phyloP scores from a whole-genome alignment of 768 basidiomycete genomes.

The Russula earlei region DNA sequence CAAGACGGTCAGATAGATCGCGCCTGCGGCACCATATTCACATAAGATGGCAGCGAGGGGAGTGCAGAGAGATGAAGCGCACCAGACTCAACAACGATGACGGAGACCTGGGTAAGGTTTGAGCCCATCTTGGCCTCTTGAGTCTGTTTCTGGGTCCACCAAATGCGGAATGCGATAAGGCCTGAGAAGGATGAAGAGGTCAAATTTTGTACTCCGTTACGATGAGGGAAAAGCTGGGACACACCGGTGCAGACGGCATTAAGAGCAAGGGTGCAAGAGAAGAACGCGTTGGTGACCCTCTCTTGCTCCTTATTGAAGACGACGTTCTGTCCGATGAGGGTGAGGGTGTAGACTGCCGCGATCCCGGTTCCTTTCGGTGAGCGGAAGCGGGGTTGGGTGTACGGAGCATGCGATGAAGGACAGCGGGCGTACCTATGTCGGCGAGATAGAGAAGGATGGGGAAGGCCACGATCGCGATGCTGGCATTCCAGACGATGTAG shows the following conservation, averaged over 20 bases:
- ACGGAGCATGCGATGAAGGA: neutral
- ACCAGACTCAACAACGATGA: conserved; percentile 18
- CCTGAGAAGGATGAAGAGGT: neutral
- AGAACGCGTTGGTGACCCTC: conserved; percentile 14
- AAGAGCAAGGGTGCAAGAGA: conserved; percentile 15
- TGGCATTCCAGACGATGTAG: conserved; percentile 17
- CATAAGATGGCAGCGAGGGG: neutral
- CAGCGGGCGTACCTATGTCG: conserved; percentile 6
- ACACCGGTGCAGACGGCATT: conserved; percentile 14
- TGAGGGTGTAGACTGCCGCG: conserved; percentile 1
- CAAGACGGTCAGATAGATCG: conserved; percentile 8
- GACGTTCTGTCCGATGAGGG: neutral
- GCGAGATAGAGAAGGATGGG: conserved; percentile 13
- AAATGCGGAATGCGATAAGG: conserved; percentile 16
- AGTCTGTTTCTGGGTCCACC: conserved; percentile 13
- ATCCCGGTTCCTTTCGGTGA: conserved; percentile 7
- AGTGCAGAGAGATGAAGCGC: neutral
- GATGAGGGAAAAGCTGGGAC: neutral
- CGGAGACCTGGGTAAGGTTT: conserved; percentile 7
- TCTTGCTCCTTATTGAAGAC: conserved; percentile 10
- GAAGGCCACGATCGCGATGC: neutral
- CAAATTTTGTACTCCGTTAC: neutral
- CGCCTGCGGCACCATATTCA: neutral
- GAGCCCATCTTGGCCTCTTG: conserved; percentile 17
- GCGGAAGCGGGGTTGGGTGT: neutral